Evolutionary conservation across 2,329 filamentous ascomycete species (phyloP), one percentile per base, ranked within the genome.

Genomic region (Diaporthe capsici): DNA sequence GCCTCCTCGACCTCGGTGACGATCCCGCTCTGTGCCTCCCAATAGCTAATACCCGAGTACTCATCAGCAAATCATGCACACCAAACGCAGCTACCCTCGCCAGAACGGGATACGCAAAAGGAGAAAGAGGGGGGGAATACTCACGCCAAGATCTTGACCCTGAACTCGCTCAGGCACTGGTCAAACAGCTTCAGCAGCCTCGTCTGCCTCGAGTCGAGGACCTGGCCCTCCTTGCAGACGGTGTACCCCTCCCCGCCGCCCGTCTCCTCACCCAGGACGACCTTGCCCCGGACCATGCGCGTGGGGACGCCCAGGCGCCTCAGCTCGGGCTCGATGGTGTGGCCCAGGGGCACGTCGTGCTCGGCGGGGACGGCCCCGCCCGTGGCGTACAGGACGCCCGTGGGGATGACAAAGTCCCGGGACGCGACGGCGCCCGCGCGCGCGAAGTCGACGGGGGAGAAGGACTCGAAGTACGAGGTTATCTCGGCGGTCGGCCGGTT

Each of bases 171-270:
- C 85, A 97, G 91, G 78, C 94, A 95, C 75, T 98, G 91, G 72
- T 95, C 94, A 86, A 99, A 98, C 81, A 98, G 89, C 91, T 98
- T 98, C 85, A 99, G 85, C 82, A 99, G 87, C 78, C 95, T 93
- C 75, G 97, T 98, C 89, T 99, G 97, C 80, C 96, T 91, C 79
- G 94, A 96, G 85, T 98, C 96, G 79, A 99, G 86, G 60, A 92
- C 89, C 82, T 98, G 92, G 15, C 96, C 97, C 84, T 95, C 93
- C 81, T 92, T 92, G 87, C 96, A 98, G 68, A 99, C 92, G 13
- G 89, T 89, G 83, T 96, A 97, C n/a, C 87, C 87, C 73, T 87
- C 86, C 12, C 79, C 81, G 34, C 88, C 87, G 68, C 88, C 89
- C 80, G 94, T 92, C 72, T 82, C 84, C 77, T 86, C 89, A 78